A percentile compares a stretch with the other conserved stretches of the same genome.
phyloP scores from a whole-genome alignment of 257 asterid genomes.

The Linaria vulgaris region DNA sequence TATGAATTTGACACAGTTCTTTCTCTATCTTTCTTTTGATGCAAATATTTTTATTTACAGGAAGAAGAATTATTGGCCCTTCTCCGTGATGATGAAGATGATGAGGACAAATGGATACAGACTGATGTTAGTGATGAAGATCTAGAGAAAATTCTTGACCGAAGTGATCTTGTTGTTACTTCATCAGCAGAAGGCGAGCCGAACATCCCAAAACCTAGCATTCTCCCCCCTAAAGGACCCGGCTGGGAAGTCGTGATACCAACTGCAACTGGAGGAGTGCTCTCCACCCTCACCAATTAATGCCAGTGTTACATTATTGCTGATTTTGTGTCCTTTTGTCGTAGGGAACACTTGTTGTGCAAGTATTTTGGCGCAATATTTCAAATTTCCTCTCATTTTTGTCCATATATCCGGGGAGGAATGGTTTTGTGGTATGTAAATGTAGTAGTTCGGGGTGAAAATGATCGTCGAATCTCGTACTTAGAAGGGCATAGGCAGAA shows the following conservation, averaged over 20 bases:
- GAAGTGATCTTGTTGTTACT: conserved; percentile 59
- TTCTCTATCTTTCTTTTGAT: no score
- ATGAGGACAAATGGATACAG: conserved; percentile 79
- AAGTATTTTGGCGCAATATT: not conserved
- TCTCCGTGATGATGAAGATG: conserved; percentile 65
- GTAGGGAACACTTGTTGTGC: not conserved
- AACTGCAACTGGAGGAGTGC: conserved; percentile 75
- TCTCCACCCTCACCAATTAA: conserved; percentile 72
- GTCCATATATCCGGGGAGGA: conserved; percentile 33
- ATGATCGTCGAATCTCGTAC: no score
- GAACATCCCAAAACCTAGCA: conserved; percentile 8
- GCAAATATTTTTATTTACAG: conserved; percentile 30
- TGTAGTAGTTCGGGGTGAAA: no score
- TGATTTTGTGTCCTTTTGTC: not conserved
- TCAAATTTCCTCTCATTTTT: conserved; percentile 36
- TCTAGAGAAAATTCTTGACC: conserved; percentile 73
- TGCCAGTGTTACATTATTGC: not conserved
- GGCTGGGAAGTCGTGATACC: conserved; percentile 99
- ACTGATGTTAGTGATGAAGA: conserved; percentile 79
- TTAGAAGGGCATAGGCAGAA: no score
- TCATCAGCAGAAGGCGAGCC: conserved; percentile 25
- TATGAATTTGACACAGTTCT: no score
- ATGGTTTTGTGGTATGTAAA: not conserved
- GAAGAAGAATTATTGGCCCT: conserved; percentile 86
- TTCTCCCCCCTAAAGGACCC: conserved; percentile 79